A percentile compares a stretch with the other conserved stretches of the same genome.
Conservation (phyloP, 495 filamentous ascomycete genomes). For the Neurospora sp. region DNA sequence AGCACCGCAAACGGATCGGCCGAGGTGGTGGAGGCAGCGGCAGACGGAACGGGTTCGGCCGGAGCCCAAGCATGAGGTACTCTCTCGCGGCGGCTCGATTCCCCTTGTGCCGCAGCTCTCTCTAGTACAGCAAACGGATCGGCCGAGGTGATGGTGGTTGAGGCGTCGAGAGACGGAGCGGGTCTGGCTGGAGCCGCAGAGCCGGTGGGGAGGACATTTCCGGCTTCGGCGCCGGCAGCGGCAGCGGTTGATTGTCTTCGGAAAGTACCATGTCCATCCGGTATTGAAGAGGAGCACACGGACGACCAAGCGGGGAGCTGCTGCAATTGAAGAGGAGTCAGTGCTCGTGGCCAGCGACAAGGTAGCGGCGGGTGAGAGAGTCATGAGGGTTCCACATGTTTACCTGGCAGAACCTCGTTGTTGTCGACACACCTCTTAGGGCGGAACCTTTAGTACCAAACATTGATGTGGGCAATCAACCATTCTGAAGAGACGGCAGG, state of each 20-base stretch:
- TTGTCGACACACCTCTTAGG: conserved; percentile 10
- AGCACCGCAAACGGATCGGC: neutral
- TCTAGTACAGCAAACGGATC: neutral
- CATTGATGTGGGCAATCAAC: conserved; percentile 15
- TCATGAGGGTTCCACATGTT: neutral
- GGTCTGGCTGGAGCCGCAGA: conserved; percentile 14
- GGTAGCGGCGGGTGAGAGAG: neutral
- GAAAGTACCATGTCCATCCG: neutral
- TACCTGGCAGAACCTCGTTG: neutral
- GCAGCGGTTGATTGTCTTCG: neutral
- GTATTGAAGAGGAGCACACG: neutral
- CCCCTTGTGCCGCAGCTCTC: neutral
- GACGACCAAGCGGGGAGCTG: neutral
- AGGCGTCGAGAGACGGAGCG: conserved; percentile 6
- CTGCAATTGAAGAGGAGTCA: neutral
- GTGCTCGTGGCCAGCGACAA: neutral
- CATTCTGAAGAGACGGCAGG: neutral
- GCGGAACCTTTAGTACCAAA: conserved; percentile 15
- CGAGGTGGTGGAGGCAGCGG: neutral
- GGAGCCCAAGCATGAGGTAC: neutral
- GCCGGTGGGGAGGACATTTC: neutral
- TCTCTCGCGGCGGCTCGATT: neutral
- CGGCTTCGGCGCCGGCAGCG: neutral
- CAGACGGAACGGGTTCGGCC: conserved; percentile 4
- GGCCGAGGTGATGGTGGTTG: neutral